Base-by-base conservation (phyloP, 306 rosid species). In the Trifolium repens region DNA sequence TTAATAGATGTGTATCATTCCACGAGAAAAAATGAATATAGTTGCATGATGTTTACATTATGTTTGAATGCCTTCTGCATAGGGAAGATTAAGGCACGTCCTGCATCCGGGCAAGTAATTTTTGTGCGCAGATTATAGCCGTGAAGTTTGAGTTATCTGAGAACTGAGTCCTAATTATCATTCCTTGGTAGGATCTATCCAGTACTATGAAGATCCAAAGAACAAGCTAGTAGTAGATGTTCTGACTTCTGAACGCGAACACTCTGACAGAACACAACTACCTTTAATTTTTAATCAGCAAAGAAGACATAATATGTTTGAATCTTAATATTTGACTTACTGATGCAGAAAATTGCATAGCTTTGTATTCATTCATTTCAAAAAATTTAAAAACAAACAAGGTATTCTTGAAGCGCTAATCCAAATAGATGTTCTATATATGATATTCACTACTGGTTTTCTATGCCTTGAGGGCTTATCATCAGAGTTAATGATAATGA, bases 191-290 rank as follows among this genome's bases (percentile, higher is more conserved):
- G n/a, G 63, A 57, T 57, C 35, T 26, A 26, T 26, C 9, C 9
- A 11, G 32, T 24, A 58, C 64, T 57, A 24, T 57, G 63, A 22
- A 57, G 63, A 24, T 57, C 32, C 35, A 26, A 10, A 58, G 63
- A 58, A 58, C 63, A 10, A 58, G 63, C 63, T 26, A 58, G 32
- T 54, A 5, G 40, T 39, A 39, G 8, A 39, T 32, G 35, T 32
- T 32, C 35, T 32, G 35, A 32, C 35, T 17, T 54, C 34, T 55
- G 62, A 55, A 4, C n/a, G 10, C 4, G n/a, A 57, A 57, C 7
- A 57, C 35, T 22, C 62, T 57, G 34, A 32, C 35, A 32, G 35
- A 32, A 57, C n/a, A 57, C 35, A 57, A 57, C 63, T 57, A 57
- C 8, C 2, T 57, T 57, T 22, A 24, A 10, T 9, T 47, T 17